These are phyloP conservation scores for Geotrichum phurueaensis DNA, from an alignment of 1,139 yeast species.

Conservation along the genomic window DNA sequence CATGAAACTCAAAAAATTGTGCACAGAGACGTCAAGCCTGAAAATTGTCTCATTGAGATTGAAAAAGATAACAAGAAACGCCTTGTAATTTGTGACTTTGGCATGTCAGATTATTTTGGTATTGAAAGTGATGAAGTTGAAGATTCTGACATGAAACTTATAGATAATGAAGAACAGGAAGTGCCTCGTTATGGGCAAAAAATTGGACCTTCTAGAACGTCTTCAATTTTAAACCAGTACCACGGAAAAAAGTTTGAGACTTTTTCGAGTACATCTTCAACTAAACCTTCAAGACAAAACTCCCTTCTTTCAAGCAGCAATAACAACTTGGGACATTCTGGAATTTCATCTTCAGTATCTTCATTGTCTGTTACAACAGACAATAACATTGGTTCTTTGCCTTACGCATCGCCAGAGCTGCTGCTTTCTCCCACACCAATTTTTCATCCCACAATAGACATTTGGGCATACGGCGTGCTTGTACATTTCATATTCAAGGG, in stretches of 20 bases:
- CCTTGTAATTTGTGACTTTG: slow-evolving; percentile 69
- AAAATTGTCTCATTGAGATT: slow-evolving; percentile 63
- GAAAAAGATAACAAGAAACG: slow-evolving; percentile 31
- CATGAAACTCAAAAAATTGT: slow-evolving; percentile 61
- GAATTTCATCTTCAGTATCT: neutral
- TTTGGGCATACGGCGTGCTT: slow-evolving; percentile 87
- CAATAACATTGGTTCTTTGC: slow-evolving; percentile 68
- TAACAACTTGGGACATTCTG: neutral
- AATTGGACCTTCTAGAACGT: slow-evolving; percentile 30
- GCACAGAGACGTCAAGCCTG: slow-evolving; percentile 87
- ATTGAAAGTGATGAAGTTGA: slow-evolving; percentile 1
- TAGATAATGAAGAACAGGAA: slow-evolving; percentile 17
- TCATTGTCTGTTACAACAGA: slow-evolving; percentile 7
- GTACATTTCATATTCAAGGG: slow-evolving; percentile 69
- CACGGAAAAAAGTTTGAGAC: slow-evolving; percentile 8
- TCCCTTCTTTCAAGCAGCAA: neutral
- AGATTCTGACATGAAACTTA: neutral
- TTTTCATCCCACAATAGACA: slow-evolving; percentile 68
- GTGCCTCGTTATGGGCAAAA: slow-evolving; percentile 27
- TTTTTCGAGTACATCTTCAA: neutral
- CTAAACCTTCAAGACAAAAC: slow-evolving; percentile 8
- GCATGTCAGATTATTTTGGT: slow-evolving; percentile 55
- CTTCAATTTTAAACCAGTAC: slow-evolving; percentile 26
- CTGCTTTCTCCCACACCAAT: slow-evolving; percentile 59
- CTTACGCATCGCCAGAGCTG: slow-evolving; percentile 88